Evolutionary conservation across 2,329 filamentous ascomycete genomes (phyloP).

Genomic region (Arthrobotrys entomopaga): DNA sequence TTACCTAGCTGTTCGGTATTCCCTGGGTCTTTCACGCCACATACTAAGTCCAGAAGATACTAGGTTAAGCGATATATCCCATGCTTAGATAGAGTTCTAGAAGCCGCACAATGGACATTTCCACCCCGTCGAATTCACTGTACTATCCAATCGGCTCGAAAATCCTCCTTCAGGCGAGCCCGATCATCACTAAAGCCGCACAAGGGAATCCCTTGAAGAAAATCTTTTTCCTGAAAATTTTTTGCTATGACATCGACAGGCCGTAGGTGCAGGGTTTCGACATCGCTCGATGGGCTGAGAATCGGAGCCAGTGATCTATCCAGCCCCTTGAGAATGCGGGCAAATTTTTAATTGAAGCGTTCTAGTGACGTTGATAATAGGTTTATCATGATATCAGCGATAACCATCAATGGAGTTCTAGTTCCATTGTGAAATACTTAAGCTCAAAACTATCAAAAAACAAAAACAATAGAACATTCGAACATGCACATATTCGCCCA

Average conservation of each 20-base stretch:
- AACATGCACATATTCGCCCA: too few relatives aligned
- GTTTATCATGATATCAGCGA: too few relatives aligned
- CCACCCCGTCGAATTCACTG: slow-evolving; percentile 15
- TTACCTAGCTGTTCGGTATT: slow-evolving; percentile 24
- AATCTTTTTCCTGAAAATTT: slow-evolving; percentile 19
- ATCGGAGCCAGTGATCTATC: neutral
- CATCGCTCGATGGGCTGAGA: neutral
- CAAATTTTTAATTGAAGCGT: neutral
- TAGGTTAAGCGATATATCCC: slow-evolving; percentile 45
- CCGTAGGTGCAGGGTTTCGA: neutral
- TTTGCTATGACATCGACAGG: slow-evolving; percentile 1
- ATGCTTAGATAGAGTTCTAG: slow-evolving; percentile 27
- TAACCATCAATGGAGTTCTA: too few relatives aligned
- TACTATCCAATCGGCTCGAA: neutral
- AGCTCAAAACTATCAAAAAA: neutral
- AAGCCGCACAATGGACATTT: slow-evolving; percentile 32
- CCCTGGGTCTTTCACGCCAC: slow-evolving; percentile 46
- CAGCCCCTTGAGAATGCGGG: neutral
- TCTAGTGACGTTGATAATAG: neutral
- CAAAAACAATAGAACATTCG: neutral
- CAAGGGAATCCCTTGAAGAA: slow-evolving; percentile 19
- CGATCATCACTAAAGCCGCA: slow-evolving; percentile 31
- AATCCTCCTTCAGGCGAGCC: slow-evolving; percentile 14
- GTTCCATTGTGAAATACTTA: too few relatives aligned
- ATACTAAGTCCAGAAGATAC: slow-evolving; percentile 24